phyloP scores from a whole-genome alignment of 2,329 filamentous ascomycete species.

The Fusarium sp. region DNA sequence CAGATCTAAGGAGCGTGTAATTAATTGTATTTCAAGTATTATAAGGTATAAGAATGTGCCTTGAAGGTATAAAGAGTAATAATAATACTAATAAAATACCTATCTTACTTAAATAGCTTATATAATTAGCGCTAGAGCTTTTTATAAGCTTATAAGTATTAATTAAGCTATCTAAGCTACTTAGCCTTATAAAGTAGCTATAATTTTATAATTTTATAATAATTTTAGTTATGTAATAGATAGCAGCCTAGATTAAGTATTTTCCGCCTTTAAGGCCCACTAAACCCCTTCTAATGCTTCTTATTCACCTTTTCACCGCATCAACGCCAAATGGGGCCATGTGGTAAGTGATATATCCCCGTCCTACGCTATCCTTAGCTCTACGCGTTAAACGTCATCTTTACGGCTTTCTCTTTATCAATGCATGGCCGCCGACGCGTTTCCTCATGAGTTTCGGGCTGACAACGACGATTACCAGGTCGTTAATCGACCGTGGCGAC shows the following conservation, averaged over 20 bases:
- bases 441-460: constrained; percentile 49
- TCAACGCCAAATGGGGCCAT: constrained; percentile 35
- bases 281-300: constrained; percentile 17
- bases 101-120: neutral
- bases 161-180: neutral
- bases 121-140: neutral
- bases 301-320: constrained; percentile 27
- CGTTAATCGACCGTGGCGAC: constrained; percentile 51
- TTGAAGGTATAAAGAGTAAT: no score
- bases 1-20: no score
- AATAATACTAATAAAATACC: neutral
- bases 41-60: no score
- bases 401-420: constrained; percentile 2
- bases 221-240: neutral
- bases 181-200: neutral
- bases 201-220: neutral
- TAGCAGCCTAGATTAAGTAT: constrained; percentile 20
- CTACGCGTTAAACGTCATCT: constrained; percentile 15
- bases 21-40: no score
- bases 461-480: constrained; percentile 45
- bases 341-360: constrained; percentile 40
- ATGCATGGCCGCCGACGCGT: constrained; percentile 3
- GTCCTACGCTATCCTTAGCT: constrained; percentile 6
- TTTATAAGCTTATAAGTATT: neutral
- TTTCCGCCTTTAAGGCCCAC: constrained; percentile 14